Base-by-base conservation (phyloP, 176 grass and related monocot species). In the Tuctoria greenei region DNA sequence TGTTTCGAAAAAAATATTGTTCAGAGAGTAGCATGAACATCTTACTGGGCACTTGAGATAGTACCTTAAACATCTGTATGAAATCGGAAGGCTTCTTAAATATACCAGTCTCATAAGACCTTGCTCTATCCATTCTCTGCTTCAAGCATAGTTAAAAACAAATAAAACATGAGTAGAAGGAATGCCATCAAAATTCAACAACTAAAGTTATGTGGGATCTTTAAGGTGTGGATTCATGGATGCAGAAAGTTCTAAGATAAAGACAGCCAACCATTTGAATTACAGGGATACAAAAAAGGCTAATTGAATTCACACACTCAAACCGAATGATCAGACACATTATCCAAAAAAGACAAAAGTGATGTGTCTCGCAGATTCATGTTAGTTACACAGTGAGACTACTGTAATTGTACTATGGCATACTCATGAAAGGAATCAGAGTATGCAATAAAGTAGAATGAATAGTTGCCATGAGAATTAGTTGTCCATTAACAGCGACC, bases 21-120 rank as follows among this genome's bases (percentile, higher is more conserved):
- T 76, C 16, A 51, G 11, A 3, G 73, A 68, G 55, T 61, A 73
- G 58, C 71, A 89, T 67, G 20, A 76, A 81, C 7, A 1, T 56
- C 36, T 67, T 64, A 58, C 52, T 74, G 8, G 1, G 8, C 4
- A 73, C 66, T 57, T 12, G 20, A 83, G 17, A 75, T n/a, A 35
- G 37, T 95, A 98, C 95, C 95, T 99, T 99, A 86, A 99, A 99
- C 74, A 99, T 95, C 82, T 99, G 92, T 63, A 95, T 45, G 72
- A 99, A 88, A 92, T 95, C 96, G 11, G 85, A 52, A 39, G 91
- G 91, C 73, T 95, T 99, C 83, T 81, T 92, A 74, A 99, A 99
- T 76, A 92, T 84, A 81, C 96, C 92, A 78, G 80, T 88, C 74
- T 95, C 96, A 21, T 86, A 83, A 65, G 89, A 92, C 76, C 91